Evolutionary conservation across 2,329 filamentous ascomycete species (phyloP).

Genomic region (Cytospora chrysosperma): DNA sequence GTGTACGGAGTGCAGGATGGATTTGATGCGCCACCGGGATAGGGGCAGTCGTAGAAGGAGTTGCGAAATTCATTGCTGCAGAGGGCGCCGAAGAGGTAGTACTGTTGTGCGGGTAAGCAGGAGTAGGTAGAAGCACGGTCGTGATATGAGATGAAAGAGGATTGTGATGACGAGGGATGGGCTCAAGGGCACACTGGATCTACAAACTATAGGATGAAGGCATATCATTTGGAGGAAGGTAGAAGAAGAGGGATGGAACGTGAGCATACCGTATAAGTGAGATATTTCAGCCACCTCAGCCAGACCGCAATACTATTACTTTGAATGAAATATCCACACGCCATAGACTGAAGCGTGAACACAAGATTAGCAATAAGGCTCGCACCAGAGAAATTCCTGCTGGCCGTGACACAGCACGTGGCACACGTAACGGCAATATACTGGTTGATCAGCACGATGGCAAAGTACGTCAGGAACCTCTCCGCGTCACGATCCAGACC

Average conservation of each 20-base stretch:
- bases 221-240: too few species aligned
- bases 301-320: slow-evolving; percentile 71
- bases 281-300: slow-evolving; percentile 74
- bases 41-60: slow-evolving; percentile 72
- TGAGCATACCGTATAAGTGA: slow-evolving; percentile 51
- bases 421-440: slow-evolving; percentile 74
- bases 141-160: not conserved
- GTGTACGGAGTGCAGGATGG: slow-evolving; percentile 68
- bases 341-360: slow-evolving; percentile 72
- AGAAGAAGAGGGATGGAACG: not conserved
- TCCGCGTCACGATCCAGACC: slow-evolving; percentile 63
- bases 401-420: slow-evolving; percentile 63
- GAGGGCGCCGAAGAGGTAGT: slow-evolving; percentile 70
- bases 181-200: not conserved
- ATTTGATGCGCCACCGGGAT: slow-evolving; percentile 58
- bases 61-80: slow-evolving; percentile 71
- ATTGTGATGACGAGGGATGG: not conserved
- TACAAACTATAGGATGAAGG: too few species aligned
- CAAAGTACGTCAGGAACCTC: slow-evolving; percentile 72
- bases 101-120: slow-evolving; percentile 40
- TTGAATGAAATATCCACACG: slow-evolving; percentile 76
- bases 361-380: slow-evolving; percentile 70
- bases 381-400: slow-evolving; percentile 67
- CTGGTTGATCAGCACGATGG: slow-evolving; percentile 66
- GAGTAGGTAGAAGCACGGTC: too few species aligned